A percentile compares a stretch with the other conserved stretches of the same genome.
Evolutionary conservation across 2,329 filamentous ascomycete species (phyloP).

Genomic region (Capronia epimyces): DNA sequence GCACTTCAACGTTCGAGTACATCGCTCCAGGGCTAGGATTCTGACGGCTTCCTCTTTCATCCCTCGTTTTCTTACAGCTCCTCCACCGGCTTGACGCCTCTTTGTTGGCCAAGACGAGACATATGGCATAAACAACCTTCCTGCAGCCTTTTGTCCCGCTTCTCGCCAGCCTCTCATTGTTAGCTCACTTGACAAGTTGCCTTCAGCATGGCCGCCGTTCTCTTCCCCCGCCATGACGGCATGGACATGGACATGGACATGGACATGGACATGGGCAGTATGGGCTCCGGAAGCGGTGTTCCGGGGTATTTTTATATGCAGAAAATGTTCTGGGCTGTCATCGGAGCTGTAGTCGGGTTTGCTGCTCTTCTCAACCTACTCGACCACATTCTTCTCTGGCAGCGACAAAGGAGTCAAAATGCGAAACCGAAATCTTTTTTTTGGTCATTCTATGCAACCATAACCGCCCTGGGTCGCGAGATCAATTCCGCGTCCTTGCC

Average conservation of each 20-base stretch:
- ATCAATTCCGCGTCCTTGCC: constrained; percentile 42
- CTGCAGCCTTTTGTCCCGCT: no score
- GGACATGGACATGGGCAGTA: constrained; percentile 15
- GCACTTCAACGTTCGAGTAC: no score
- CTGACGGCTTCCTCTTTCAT: not conserved
- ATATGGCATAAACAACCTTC: not conserved
- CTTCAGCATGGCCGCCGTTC: constrained; percentile 2
- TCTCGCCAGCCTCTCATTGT: no score
- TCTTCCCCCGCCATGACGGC: constrained; percentile 4
- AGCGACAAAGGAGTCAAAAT: constrained; percentile 44
- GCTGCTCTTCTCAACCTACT: constrained; percentile 38
- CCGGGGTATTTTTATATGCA: constrained; percentile 46
- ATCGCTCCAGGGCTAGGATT: not conserved
- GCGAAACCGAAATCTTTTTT: constrained; percentile 51
- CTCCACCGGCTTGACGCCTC: not conserved
- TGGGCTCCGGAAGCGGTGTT: constrained; percentile 31
- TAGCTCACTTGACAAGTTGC: not conserved
- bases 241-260: not conserved
- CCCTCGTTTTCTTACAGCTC: no score
- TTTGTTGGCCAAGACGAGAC: not conserved
- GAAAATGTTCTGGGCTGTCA: constrained; percentile 50
- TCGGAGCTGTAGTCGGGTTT: constrained; percentile 38
- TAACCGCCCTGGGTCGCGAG: constrained; percentile 52
- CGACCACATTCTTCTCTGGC: constrained; percentile 46
- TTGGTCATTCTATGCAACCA: constrained; percentile 46